Percentiles rank a stretch among this genome's conserved stretches.
These are phyloP conservation scores for Ophiostoma sp. DNA, from an alignment of 2,329 filamentous ascomycete genomes.

Conservation along the genomic window DNA sequence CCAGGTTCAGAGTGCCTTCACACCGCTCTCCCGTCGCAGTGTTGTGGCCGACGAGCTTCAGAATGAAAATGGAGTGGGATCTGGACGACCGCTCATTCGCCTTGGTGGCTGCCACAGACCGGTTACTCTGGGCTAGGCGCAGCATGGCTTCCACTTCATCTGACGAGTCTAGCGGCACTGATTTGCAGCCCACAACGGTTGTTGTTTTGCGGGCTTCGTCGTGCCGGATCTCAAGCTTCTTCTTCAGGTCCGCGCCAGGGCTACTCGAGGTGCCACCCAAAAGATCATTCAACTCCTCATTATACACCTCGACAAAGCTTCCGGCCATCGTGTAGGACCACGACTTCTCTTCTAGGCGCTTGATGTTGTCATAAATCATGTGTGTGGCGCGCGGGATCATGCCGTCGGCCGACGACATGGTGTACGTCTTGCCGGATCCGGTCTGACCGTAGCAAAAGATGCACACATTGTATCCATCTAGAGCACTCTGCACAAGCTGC, in stretches of 20 bases:
- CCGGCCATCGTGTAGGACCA: slow-evolving; percentile 95
- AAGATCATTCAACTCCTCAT: slow-evolving; percentile 91
- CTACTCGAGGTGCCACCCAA: slow-evolving; percentile 43
- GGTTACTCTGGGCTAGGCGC: slow-evolving; percentile 72
- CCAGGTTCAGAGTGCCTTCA: slow-evolving; percentile 90
- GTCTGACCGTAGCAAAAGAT: slow-evolving; percentile 99
- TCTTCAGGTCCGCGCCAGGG: slow-evolving; percentile 53
- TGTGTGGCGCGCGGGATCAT: slow-evolving; percentile 93
- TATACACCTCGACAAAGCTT: slow-evolving; percentile 96
- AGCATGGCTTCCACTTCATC: slow-evolving; percentile 76
- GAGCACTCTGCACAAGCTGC: slow-evolving; percentile 89
- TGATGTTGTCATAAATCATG: slow-evolving; percentile 88
- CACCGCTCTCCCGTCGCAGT: slow-evolving; percentile 71
- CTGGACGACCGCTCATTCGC: slow-evolving; percentile 92
- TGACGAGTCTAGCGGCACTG: slow-evolving; percentile 71
- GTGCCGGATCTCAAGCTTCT: slow-evolving; percentile 84
- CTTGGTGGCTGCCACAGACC: slow-evolving; percentile 92
- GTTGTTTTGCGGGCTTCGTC: slow-evolving; percentile 79
- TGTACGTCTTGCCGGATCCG: slow-evolving; percentile 92
- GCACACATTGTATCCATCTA: slow-evolving; percentile 97
- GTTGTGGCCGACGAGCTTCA: slow-evolving; percentile 71
- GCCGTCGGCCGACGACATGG: slow-evolving; percentile 85
- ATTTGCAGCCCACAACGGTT: slow-evolving; percentile 71
- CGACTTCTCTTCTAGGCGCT: slow-evolving; percentile 77
- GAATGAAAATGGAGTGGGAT: slow-evolving; percentile 92